Evolutionary conservation across 169 alveolate species (phyloP), one percentile per base, ranked within the genome.

Genomic region (Eimeria praecox): DNA sequence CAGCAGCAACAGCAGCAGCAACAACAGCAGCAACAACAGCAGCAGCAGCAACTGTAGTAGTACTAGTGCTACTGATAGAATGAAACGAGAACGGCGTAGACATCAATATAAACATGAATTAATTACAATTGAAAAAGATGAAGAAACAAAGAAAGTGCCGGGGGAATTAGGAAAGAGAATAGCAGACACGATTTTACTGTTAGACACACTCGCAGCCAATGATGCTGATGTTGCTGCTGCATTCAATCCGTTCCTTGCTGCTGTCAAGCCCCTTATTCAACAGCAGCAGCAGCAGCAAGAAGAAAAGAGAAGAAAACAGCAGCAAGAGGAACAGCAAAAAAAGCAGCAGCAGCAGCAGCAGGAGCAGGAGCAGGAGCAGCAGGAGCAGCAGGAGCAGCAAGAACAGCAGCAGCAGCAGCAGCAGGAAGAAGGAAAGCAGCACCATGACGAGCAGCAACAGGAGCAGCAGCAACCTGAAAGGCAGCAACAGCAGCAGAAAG

Each of bases 221-320:
- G 56, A 49, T 75, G 54, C 87, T 75, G 87, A 35, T 22, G 89
- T 40, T 44, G 59, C 69, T 80, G 78, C 78, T 66, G 35, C 38
- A 30, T 66, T 20, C 38, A 12, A 12, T 20, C 38, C 40, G 30
- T 66, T 24, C 0, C 30, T 66, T 66, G 78, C 78, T 66, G 78
- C 38, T 4, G 78, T 33, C 33, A 33, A n/a, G n/a, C n/a, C n/a
- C n/a, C n/a, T n/a, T n/a, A n/a, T n/a, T n/a, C n/a, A n/a, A n/a
- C n/a, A n/a, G n/a, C n/a, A n/a, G n/a, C n/a, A n/a, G n/a, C 78
- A 66, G 78, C 78, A 66, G 69, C 69, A 56, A 33, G 10, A 14
- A 33, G 2, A 52, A 20, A 12, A 52, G 62, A 12, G 18, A 20
- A 0, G 62, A 52, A 52, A 6, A 33, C 78, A 66, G 78, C 78